Conservation (phyloP, 106 monocot genomes). For the Dendrobium nobile region DNA sequence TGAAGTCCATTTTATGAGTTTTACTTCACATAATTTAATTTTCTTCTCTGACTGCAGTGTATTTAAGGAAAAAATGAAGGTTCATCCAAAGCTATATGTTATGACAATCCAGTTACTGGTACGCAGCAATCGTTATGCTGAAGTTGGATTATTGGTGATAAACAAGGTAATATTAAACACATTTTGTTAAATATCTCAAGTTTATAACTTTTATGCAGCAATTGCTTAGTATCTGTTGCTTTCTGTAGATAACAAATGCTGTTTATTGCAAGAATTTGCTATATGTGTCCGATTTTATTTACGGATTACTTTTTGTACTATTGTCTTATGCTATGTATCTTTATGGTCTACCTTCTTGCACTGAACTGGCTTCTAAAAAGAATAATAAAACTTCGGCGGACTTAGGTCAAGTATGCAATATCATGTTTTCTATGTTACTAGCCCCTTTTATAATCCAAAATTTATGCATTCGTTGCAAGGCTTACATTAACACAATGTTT, state of each 20-base stretch:
- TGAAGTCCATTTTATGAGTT: neutral
- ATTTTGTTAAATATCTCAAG: neutral
- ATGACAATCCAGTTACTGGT: slow-evolving; percentile 68
- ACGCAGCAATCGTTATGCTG: slow-evolving; percentile 49
- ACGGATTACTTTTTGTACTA: neutral
- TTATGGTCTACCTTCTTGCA: neutral
- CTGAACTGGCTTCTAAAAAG: neutral
- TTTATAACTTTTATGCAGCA: neutral
- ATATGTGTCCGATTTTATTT: neutral
- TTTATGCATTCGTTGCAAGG: neutral
- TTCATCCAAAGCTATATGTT: slow-evolving; percentile 53
- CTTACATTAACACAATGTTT: neutral
- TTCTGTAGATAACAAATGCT: neutral
- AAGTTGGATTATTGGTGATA: slow-evolving; percentile 60
- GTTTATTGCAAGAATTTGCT: neutral
- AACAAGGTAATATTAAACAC: slow-evolving; percentile 60
- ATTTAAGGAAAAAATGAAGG: slow-evolving; percentile 58
- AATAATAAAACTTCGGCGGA: neutral
- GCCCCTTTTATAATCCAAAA: neutral
- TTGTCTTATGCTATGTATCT: neutral
- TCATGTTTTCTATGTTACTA: neutral
- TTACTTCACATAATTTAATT: neutral
- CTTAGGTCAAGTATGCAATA: neutral
- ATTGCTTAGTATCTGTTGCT: neutral
- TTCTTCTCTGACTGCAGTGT: slow-evolving; percentile 32